A percentile compares a stretch with the other conserved stretches of the same genome.
phyloP scores from a whole-genome alignment of 768 basidiomycete species.

The Dioszegia hungarica region DNA sequence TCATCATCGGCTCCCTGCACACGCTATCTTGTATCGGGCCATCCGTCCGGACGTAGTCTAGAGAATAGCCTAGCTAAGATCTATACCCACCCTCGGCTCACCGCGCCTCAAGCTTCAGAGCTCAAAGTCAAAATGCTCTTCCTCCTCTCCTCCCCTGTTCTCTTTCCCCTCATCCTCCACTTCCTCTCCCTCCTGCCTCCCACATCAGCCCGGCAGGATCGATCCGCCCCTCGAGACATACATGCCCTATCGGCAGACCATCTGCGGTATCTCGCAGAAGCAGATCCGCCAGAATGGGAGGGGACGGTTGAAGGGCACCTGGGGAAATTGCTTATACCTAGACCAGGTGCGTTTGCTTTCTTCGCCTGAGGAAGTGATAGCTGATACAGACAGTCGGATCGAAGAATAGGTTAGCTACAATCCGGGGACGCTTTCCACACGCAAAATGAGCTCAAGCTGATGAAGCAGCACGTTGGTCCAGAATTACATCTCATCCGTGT shows the following conservation, averaged over 20 bases:
- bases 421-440: background rate
- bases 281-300: constrained; percentile 35
- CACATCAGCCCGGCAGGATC: background rate
- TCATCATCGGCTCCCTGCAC: too few species aligned
- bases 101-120: too few species aligned
- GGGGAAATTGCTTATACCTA: constrained; percentile 77
- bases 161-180: constrained; percentile 6
- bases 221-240: background rate
- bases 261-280: constrained; percentile 12
- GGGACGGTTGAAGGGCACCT: constrained; percentile 55
- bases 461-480: constrained; percentile 70
- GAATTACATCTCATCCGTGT: constrained; percentile 68
- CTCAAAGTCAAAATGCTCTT: too few species aligned
- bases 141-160: background rate
- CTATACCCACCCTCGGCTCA: too few species aligned
- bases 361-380: background rate
- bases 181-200: constrained; percentile 3
- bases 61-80: too few species aligned
- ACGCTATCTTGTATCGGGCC: too few species aligned
- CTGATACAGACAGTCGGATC: constrained; percentile 41
- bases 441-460: background rate
- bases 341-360: constrained; percentile 58
- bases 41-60: too few species aligned
- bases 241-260: constrained; percentile 14
- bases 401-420: constrained; percentile 43